Conservation (phyloP, 768 basidiomycete genomes). For the Calocybe cyanea region DNA sequence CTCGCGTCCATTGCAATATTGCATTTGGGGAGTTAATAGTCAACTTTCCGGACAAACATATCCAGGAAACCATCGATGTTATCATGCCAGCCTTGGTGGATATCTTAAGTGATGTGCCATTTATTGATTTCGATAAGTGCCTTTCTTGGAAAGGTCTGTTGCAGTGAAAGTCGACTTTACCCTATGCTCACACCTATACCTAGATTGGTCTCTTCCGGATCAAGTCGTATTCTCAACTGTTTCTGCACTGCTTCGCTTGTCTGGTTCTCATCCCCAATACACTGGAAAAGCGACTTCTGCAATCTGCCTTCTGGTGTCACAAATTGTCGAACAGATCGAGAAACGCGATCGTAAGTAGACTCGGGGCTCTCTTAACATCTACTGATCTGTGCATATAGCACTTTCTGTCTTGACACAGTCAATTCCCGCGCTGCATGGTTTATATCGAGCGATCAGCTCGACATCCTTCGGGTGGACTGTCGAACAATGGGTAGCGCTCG, state of each 20-base stretch:
- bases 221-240: constrained; percentile 79
- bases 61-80: constrained; percentile 46
- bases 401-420: constrained; percentile 70
- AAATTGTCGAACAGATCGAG: constrained; percentile 53
- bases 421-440: constrained; percentile 79
- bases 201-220: constrained; percentile 86
- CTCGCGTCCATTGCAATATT: constrained; percentile 74
- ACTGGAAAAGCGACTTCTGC: constrained; percentile 49
- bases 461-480: constrained; percentile 73
- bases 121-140: constrained; percentile 72
- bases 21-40: constrained; percentile 78
- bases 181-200: not conserved
- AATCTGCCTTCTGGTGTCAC: constrained; percentile 57
- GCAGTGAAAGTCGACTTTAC: no score
- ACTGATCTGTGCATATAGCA: constrained; percentile 35
- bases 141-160: constrained; percentile 75
- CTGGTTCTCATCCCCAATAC: constrained; percentile 48
- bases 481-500: constrained; percentile 58
- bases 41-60: constrained; percentile 53
- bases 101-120: constrained; percentile 68
- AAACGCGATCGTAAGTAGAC: constrained; percentile 46
- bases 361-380: constrained; percentile 2
- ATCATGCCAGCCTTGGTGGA: constrained; percentile 60
- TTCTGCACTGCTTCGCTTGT: constrained; percentile 68
- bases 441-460: constrained; percentile 82